Conservation (phyloP, 805 yeast genomes). For the Teunomyces gatunensis region DNA sequence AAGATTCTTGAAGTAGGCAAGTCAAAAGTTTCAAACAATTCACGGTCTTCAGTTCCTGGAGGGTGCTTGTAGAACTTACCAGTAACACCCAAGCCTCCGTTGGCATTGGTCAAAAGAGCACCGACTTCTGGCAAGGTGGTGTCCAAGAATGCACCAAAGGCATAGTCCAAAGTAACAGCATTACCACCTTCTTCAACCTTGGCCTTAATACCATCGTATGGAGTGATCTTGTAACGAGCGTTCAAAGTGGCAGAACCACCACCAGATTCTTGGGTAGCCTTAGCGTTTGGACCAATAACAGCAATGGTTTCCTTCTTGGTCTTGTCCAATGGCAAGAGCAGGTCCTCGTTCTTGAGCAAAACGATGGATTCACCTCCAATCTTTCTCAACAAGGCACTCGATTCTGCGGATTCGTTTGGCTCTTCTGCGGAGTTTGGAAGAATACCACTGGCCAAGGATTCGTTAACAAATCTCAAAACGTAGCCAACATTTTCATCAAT, state of each 20-base stretch:
- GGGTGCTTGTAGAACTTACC: conserved; percentile 26
- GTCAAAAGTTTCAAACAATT: conserved; percentile 23
- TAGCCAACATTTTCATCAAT: conserved; percentile 49
- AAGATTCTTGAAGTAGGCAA: conserved; percentile 14
- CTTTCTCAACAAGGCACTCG: conserved; percentile 10
- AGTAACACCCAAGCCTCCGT: conserved; percentile 26
- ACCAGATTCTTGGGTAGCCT: conserved; percentile 49
- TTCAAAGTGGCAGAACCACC: conserved; percentile 61
- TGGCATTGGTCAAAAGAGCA: conserved; percentile 13
- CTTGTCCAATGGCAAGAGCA: conserved; percentile 45
- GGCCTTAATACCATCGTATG: conserved; percentile 43
- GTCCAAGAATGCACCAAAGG: conserved; percentile 36
- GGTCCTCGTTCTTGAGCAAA: conserved; percentile 51
- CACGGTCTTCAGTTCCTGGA: conserved; percentile 15
- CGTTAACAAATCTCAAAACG: conserved; percentile 48
- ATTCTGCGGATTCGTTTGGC: conserved; percentile 41
- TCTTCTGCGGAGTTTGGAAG: conserved; percentile 34
- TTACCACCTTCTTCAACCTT: conserved; percentile 25
- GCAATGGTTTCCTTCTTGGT: conserved; percentile 34
- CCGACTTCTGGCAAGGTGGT: conserved; percentile 31
- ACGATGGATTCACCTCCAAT: conserved; percentile 51
- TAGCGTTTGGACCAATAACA: conserved; percentile 62
- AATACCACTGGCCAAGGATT: conserved; percentile 39
- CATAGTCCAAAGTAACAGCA: conserved; percentile 21
- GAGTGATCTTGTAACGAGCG: conserved; percentile 48